phyloP scores from a whole-genome alignment of 441 rosid genomes.

The Croton laevigatus region DNA sequence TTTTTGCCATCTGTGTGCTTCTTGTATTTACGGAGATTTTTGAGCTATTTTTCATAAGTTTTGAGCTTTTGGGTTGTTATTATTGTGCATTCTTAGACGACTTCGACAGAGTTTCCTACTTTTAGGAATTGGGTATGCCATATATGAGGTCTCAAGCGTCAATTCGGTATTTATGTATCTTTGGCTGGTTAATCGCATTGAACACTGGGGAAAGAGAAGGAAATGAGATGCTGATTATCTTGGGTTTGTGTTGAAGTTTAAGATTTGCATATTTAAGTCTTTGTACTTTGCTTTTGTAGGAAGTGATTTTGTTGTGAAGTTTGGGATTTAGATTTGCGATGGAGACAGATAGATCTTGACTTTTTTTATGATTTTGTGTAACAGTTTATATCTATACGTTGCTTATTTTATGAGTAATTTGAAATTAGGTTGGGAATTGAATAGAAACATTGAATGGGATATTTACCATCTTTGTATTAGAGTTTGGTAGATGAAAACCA shows the following conservation, averaged over 20 bases:
- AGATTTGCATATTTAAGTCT: background rate
- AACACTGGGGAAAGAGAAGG: constrained; percentile 2
- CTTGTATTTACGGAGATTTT: background rate
- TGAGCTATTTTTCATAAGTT: background rate
- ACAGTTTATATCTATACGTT: constrained; percentile 1
- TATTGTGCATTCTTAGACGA: background rate
- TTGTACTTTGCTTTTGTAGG: background rate
- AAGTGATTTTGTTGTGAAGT: background rate
- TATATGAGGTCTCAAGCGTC: background rate
- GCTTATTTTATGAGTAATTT: background rate
- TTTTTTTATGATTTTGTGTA: background rate
- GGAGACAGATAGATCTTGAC: constrained; percentile 18
- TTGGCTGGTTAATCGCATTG: background rate
- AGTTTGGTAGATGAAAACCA: background rate
- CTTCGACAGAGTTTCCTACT: background rate
- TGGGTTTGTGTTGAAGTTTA: background rate
- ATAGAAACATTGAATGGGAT: background rate
- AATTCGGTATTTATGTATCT: background rate
- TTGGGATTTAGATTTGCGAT: constrained; percentile 14
- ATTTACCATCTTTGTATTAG: background rate
- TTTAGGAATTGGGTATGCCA: constrained; percentile 2
- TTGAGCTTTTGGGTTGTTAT: background rate
- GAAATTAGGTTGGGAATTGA: background rate
- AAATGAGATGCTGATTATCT: constrained; percentile 8
- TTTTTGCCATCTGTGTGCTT: constrained; percentile 10